A percentile compares a stretch with the other conserved stretches of the same genome.
Conservation (phyloP, 345 rosid species). For the Citrus cavaleriei region DNA sequence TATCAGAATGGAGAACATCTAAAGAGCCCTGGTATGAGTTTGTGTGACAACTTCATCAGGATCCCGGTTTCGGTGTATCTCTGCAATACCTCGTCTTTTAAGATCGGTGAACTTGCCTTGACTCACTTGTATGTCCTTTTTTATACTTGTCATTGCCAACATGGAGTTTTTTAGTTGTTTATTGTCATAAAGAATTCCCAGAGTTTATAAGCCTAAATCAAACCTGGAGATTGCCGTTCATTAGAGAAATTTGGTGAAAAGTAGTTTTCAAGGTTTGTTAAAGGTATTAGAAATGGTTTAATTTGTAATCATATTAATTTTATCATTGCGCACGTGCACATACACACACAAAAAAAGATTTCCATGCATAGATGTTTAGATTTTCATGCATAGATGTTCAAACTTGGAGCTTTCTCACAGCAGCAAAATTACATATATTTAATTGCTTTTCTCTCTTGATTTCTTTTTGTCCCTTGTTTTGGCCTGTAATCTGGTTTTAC, state of each 20-base stretch:
- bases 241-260: not conserved
- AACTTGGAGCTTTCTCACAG: too few species aligned
- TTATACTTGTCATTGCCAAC: not conserved
- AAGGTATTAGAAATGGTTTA: not conserved
- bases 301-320: not conserved
- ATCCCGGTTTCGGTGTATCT: not conserved
- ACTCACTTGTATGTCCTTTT: not conserved
- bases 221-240: not conserved
- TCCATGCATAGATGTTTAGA: not conserved
- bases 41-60: not conserved
- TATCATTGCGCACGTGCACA: not conserved
- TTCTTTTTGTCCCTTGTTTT: not conserved
- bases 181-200: not conserved
- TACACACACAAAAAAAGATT: not conserved
- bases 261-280: not conserved
- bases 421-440: too few species aligned
- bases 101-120: not conserved
- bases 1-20: too few species aligned
- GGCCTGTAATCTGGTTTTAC: not conserved
- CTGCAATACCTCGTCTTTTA: not conserved
- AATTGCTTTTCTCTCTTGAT: too few species aligned
- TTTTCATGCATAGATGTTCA: not conserved
- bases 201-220: not conserved
- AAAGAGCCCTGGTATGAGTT: not conserved
- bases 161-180: not conserved